Percentiles rank a stretch among this genome's conserved stretches.
Evolutionary conservation across 106 monocot species (phyloP).

Genomic region (Alisma plantagoaquatica): DNA sequence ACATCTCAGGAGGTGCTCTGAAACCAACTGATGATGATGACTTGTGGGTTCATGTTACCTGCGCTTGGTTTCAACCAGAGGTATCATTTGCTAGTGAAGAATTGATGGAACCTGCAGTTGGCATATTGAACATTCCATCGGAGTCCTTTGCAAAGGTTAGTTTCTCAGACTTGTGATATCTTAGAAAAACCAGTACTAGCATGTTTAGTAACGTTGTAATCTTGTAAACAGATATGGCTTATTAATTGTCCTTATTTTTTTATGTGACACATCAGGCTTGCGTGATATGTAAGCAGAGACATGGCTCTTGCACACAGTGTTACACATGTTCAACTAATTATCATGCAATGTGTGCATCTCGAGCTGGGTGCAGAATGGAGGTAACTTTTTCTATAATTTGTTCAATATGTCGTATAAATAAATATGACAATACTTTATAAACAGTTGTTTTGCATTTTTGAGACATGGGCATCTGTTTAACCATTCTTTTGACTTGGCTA

Average conservation of each 20-base stretch:
- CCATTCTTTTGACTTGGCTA: too few relatives aligned
- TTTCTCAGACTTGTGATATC: conserved; percentile 9
- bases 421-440: too few relatives aligned
- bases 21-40: conserved; percentile 69
- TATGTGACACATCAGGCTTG: conserved; percentile 34
- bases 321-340: conserved; percentile 65
- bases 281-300: conserved; percentile 87
- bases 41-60: conserved; percentile 95
- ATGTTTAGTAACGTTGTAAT: too few relatives aligned
- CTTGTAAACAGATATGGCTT: neutral
- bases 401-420: too few relatives aligned
- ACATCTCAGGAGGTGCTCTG: conserved; percentile 68
- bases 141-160: conserved; percentile 63
- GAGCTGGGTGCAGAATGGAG: conserved; percentile 93
- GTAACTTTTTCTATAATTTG: too few relatives aligned
- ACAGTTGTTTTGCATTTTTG: too few relatives aligned
- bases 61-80: conserved; percentile 96
- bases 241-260: neutral
- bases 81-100: conserved; percentile 73
- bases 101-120: conserved; percentile 91
- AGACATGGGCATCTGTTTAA: too few relatives aligned
- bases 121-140: conserved; percentile 63
- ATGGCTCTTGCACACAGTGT: conserved; percentile 85
- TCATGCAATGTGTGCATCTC: conserved; percentile 92
- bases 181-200: neutral